Evolutionary conservation across 768 basidiomycete genomes (phyloP), one percentile per base, ranked within the genome.

Genomic region (Boletus sp.): DNA sequence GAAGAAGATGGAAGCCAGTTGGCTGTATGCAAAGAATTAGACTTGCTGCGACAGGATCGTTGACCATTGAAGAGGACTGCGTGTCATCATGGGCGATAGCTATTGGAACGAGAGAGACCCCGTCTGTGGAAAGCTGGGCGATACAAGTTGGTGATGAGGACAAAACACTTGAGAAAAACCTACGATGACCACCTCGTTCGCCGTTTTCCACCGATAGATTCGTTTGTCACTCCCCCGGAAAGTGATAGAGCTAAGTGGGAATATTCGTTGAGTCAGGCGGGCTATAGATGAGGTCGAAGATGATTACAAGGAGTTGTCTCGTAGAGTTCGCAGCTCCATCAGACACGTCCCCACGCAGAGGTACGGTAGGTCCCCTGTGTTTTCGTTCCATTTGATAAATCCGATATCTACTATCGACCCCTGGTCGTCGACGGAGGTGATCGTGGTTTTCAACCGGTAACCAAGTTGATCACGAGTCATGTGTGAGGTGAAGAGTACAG

Each of bases 1-100:
- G 52, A 20, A 66, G 47, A 35, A 66, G 45, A 50, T 63, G 64
- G 37, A 66, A 66, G 10, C 64, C 64, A 10, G 54, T 52, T 10
- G 58, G 64, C 11, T 50, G 64, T 30, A 66, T 33, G 18, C 36
- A 60, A 5, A 66, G 44, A 39, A 54, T 18, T 9, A 50, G 6
- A 18, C 12, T 52, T n/a, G 32, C 20, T 18, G 9, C 48, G 1
- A 14, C n/a, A 9, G 18, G 15, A 33, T 41, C 20, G 11, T 30
- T 40, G 14, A 39, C 28, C 4, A 17, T 36, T 4, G 37, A 40
- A 17, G 12, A 33, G 4, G 52, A n/a, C 11, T 30, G 33, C 4
- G 28, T 3, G 5, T 54, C 56, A 7, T 51, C 33, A 17, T 52
- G 54, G 14, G 47, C 56, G 17, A 66, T 40, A 5, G 64, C 64